These are phyloP conservation scores for Diaporthe sp. DNA, from an alignment of 2,329 filamentous ascomycete genomes.

Conservation along the genomic window DNA sequence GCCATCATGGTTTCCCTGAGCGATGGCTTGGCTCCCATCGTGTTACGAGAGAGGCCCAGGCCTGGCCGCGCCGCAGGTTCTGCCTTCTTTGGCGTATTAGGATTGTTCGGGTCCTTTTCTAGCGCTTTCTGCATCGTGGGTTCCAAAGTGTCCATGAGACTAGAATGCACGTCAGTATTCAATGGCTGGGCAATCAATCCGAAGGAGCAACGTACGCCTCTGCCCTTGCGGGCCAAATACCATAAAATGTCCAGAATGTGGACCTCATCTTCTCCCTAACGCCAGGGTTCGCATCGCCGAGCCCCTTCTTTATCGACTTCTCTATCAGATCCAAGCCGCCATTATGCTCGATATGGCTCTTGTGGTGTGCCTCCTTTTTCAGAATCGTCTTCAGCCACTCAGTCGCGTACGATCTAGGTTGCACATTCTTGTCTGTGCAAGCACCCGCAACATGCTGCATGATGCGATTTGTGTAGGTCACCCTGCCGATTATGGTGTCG, in stretches of 20 bases:
- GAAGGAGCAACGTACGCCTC: slow-evolving; percentile 69
- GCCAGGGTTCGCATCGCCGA: slow-evolving; percentile 90
- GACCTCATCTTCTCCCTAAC: slow-evolving; percentile 89
- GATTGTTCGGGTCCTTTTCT: slow-evolving; percentile 87
- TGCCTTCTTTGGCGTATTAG: slow-evolving; percentile 73
- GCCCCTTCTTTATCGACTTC: slow-evolving; percentile 88
- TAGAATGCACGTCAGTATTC: slow-evolving; percentile 51
- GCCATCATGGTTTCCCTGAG: slow-evolving; percentile 88
- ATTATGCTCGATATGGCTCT: slow-evolving; percentile 84
- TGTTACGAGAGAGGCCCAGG: slow-evolving; percentile 73
- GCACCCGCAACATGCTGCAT: slow-evolving; percentile 89
- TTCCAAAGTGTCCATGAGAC: slow-evolving; percentile 85
- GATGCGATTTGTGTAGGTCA: slow-evolving; percentile 83
- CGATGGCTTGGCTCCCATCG: slow-evolving; percentile 72
- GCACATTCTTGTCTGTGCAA: slow-evolving; percentile 93
- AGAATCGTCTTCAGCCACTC: slow-evolving; percentile 89
- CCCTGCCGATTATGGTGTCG: slow-evolving; percentile 83
- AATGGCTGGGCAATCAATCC: background rate
- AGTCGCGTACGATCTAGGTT: slow-evolving; percentile 82
- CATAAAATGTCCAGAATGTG: slow-evolving; percentile 88
- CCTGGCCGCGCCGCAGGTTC: slow-evolving; percentile 67
- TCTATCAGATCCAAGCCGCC: slow-evolving; percentile 88
- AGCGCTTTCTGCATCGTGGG: slow-evolving; percentile 82
- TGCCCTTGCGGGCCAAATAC: slow-evolving; percentile 82
- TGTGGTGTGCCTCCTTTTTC: slow-evolving; percentile 82